Conservation (phyloP, 495 filamentous ascomycete species). For the Corynascus novoguineensis region DNA sequence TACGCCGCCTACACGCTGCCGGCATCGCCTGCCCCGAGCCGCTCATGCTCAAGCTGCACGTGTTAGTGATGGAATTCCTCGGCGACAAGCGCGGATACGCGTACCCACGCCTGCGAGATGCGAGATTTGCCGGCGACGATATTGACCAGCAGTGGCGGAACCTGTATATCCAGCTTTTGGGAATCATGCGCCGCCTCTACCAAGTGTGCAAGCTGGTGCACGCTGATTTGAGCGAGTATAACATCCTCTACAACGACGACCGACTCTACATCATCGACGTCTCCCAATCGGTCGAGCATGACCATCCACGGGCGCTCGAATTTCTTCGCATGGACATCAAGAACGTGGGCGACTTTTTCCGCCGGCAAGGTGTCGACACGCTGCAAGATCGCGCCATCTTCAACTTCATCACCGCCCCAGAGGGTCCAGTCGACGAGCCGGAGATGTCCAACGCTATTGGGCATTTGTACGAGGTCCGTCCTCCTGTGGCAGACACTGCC, state of each 20-base stretch:
- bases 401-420: slow-evolving; percentile 63
- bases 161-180: slow-evolving; percentile 76
- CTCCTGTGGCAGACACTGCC: slow-evolving; percentile 35
- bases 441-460: slow-evolving; percentile 40
- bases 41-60: slow-evolving; percentile 77
- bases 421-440: slow-evolving; percentile 49
- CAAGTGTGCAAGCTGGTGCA: slow-evolving; percentile 86
- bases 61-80: slow-evolving; percentile 88
- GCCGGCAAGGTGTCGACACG: slow-evolving; percentile 71
- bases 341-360: slow-evolving; percentile 89
- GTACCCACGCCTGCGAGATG: slow-evolving; percentile 67
- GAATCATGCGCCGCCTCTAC: slow-evolving; percentile 88
- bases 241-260: slow-evolving; percentile 80
- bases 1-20: slow-evolving; percentile 73
- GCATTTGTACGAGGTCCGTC: slow-evolving; percentile 39
- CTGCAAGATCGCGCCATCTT: slow-evolving; percentile 70
- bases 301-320: slow-evolving; percentile 84
- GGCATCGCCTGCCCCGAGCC: slow-evolving; percentile 90
- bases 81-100: slow-evolving; percentile 82
- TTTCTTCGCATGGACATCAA: slow-evolving; percentile 97
- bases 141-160: slow-evolving; percentile 72
- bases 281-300: slow-evolving; percentile 92
- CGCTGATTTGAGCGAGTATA: slow-evolving; percentile 96
- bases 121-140: slow-evolving; percentile 37
- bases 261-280: slow-evolving; percentile 94